Evolutionary conservation across 2,329 filamentous ascomycete species (phyloP).

Genomic region (Aschersonia sp.): DNA sequence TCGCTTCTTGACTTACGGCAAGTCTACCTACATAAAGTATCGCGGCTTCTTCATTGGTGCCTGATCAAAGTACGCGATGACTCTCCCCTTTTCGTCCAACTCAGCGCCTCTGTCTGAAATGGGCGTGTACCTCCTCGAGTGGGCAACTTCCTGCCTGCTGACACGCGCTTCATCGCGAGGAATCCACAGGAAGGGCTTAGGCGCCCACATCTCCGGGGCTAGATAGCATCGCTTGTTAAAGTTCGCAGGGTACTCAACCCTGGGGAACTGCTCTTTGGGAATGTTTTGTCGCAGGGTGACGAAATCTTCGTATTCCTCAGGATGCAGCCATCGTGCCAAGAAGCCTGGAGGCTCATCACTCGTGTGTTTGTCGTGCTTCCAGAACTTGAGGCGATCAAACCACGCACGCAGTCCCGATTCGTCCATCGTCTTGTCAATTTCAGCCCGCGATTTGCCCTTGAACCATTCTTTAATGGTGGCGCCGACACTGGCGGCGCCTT

Average conservation of each 20-base stretch:
- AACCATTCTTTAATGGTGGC: conserved; percentile 17
- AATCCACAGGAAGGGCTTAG: conserved; percentile 66
- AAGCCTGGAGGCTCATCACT: conserved; percentile 28
- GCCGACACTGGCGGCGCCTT: conserved; percentile 21
- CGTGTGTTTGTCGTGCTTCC: conserved; percentile 11
- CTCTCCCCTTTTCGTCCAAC: conserved; percentile 17
- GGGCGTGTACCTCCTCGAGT: conserved; percentile 56
- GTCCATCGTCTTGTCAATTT: conserved; percentile 11
- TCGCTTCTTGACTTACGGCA: neutral
- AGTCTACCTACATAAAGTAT: conserved; percentile 24
- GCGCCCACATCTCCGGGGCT: conserved; percentile 47
- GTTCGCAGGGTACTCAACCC: conserved; percentile 32
- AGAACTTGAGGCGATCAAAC: conserved; percentile 13
- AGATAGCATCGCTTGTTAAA: conserved; percentile 44
- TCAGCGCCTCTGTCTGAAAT: conserved; percentile 50
- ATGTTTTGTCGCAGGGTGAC: conserved; percentile 54
- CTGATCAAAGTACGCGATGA: conserved; percentile 20
- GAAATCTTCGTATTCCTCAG: conserved; percentile 65
- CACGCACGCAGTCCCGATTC: conserved; percentile 14
- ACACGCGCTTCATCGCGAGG: conserved; percentile 62
- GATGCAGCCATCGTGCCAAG: conserved; percentile 57
- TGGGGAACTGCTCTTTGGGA: conserved; percentile 33
- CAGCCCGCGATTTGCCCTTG: conserved; percentile 22
- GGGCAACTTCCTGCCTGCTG: conserved; percentile 60
- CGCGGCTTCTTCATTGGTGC: conserved; percentile 21